Base-by-base conservation (phyloP, 2,329 filamentous ascomycete genomes). In the Apiospora malaysiana region DNA sequence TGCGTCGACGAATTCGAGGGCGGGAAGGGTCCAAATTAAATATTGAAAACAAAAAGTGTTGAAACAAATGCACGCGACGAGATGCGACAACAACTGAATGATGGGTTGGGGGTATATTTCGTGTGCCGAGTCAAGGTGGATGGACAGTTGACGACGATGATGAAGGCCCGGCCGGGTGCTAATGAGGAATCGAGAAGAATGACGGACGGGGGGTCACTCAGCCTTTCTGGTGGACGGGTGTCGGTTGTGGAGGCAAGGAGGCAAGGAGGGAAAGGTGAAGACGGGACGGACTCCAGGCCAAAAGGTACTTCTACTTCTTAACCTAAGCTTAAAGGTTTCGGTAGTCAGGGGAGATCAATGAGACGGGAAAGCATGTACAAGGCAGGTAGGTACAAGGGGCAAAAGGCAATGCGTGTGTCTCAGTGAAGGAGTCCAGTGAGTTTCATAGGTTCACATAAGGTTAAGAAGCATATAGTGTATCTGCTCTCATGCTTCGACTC, bases 231-330 rank as follows among this genome's bases (percentile, higher is more conserved):
- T 63, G 56, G 56, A 40, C 32, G 56, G 56, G 32, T 63, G 9
- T 40, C 56, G 56, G 56, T 63, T 40, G 56, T 63, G 56, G 56
- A 63, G 56, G 56, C 3, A 63, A 40, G 14, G n/a, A n/a, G n/a
- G n/a, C n/a, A n/a, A 21, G 16, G 51, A 59, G 12, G 23, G 47
- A 32, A n/a, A n/a, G n/a, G 32, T 32, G 32, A 32, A 16, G n/a
- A 10, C 51, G 25, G 27, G 16, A 56, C 49, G 27, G 16, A 56
- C 49, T 56, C 40, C 8, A 18, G 18, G 49, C 25, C 27, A 27
- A 59, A 56, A 40, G 27, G 56, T 63, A 63, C 56, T 63, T 63
- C 56, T n/a, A 63, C 56, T 63, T 63, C 56, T n/a, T 21, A 18
- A 32, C 51, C 25, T 37, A 56, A 43, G 2, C n/a, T n/a, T 7